phyloP scores from a whole-genome alignment of 164 flowering plant genomes.

The Vitis rupestris region DNA sequence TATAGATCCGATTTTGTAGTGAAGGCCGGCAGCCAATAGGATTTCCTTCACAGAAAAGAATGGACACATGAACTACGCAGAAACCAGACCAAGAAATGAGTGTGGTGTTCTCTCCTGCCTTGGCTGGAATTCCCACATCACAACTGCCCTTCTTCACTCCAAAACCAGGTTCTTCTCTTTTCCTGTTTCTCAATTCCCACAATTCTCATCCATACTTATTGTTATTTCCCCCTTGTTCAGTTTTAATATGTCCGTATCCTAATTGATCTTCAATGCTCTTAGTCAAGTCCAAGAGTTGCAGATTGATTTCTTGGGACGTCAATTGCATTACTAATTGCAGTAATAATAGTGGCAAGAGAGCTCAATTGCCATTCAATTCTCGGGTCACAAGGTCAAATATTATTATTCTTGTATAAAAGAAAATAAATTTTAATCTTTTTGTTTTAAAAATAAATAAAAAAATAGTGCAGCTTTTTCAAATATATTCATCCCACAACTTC shows the following conservation, averaged over 20 bases:
- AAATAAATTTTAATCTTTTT: too few species aligned
- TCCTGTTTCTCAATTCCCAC: neutral
- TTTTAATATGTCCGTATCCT: neutral
- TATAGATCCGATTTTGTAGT: too few species aligned
- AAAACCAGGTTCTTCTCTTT: slow-evolving; percentile 12
- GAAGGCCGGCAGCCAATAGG: too few species aligned
- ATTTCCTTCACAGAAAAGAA: too few species aligned
- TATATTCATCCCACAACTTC: too few species aligned
- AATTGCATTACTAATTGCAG: neutral
- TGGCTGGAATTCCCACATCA: neutral
- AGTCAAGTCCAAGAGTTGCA: slow-evolving; percentile 16
- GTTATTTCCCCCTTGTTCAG: too few species aligned
- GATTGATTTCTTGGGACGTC: slow-evolving; percentile 2
- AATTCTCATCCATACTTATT: neutral
- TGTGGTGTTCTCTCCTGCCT: neutral
- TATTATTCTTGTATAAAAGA: too few species aligned
- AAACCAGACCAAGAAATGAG: slow-evolving; percentile 1
- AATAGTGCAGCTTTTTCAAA: too few species aligned
- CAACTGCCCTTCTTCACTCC: slow-evolving; percentile 6
- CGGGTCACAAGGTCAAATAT: slow-evolving; percentile 7
- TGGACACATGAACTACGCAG: neutral
- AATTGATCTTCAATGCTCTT: slow-evolving; percentile 1
- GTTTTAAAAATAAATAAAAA: too few species aligned
- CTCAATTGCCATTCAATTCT: neutral
- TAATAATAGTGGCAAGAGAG: neutral